phyloP scores from a whole-genome alignment of 2,329 filamentous ascomycete species.

The Exophiala alcalophila region DNA sequence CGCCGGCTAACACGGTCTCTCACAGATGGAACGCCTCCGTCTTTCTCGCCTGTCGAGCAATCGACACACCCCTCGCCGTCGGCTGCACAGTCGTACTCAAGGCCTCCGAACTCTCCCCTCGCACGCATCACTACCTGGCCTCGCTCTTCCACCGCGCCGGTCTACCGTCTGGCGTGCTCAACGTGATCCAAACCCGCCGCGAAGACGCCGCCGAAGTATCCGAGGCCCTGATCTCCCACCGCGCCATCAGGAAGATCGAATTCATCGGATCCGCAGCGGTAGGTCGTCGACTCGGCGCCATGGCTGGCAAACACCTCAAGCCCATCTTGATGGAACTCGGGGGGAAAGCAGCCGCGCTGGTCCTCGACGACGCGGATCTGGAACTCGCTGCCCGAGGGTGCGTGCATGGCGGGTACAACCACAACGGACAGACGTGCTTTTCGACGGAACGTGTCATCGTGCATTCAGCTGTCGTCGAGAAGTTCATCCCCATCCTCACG shows the following conservation, averaged over 20 bases:
- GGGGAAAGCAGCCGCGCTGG: constrained; percentile 87
- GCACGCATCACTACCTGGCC: constrained; percentile 74
- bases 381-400: constrained; percentile 30
- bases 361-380: constrained; percentile 77
- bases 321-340: constrained; percentile 84
- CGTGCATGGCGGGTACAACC: constrained; percentile 85
- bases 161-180: constrained; percentile 74
- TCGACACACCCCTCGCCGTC: constrained; percentile 79
- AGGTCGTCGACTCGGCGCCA: constrained; percentile 75
- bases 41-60: constrained; percentile 81
- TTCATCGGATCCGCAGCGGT: constrained; percentile 89
- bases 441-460: constrained; percentile 87
- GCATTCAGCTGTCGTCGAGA: constrained; percentile 74
- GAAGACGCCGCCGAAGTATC: constrained; percentile 63
- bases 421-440: constrained; percentile 93
- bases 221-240: constrained; percentile 65
- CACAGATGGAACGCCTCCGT: constrained; percentile 70
- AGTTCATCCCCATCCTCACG: constrained; percentile 74
- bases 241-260: constrained; percentile 72
- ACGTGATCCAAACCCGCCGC: constrained; percentile 83
- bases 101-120: constrained; percentile 87
- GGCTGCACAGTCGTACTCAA: constrained; percentile 89
- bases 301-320: constrained; percentile 75
- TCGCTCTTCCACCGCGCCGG: constrained; percentile 74
- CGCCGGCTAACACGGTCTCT: constrained; percentile 24